Evolutionary conservation across 2,329 filamentous ascomycete species (phyloP).

Genomic region (Purpureocillium lavendulum): DNA sequence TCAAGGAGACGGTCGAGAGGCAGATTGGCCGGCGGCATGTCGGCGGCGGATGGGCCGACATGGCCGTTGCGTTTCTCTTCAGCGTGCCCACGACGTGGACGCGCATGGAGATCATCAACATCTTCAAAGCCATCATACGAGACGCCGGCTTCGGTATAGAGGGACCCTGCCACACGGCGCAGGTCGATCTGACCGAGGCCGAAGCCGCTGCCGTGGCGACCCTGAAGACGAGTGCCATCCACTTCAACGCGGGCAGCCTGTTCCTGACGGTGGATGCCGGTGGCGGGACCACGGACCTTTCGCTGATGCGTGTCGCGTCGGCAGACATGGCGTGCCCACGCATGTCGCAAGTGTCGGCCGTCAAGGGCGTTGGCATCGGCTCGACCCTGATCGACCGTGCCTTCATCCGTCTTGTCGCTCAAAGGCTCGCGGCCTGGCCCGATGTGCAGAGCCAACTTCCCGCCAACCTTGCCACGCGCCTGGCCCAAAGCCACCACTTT

Average conservation of each 20-base stretch:
- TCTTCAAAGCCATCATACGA: constrained; percentile 37
- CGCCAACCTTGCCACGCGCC: constrained; percentile 22
- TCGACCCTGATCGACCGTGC: constrained; percentile 36
- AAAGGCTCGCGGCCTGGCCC: constrained; percentile 25
- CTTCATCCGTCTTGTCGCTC: constrained; percentile 29
- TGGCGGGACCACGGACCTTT: constrained; percentile 37
- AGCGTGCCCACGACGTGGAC: constrained; percentile 51
- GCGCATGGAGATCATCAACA: constrained; percentile 38
- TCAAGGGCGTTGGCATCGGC: constrained; percentile 37
- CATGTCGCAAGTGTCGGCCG: constrained; percentile 25
- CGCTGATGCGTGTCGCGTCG: constrained; percentile 31
- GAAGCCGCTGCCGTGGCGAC: constrained; percentile 39
- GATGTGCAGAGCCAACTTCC: constrained; percentile 26
- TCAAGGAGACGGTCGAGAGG: constrained; percentile 34
- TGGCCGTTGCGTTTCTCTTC: constrained; percentile 45
- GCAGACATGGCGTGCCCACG: constrained; percentile 16
- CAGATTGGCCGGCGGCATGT: constrained; percentile 25
- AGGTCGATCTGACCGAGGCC: constrained; percentile 37
- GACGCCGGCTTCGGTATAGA: constrained; percentile 40
- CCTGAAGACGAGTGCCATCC: constrained; percentile 30
- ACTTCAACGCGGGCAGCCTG: constrained; percentile 26
- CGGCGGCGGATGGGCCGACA: constrained; percentile 30
- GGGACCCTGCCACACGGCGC: constrained; percentile 26
- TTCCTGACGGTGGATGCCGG: constrained; percentile 37
- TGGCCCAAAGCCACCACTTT: constrained; percentile 30